Conservation (phyloP, 225 moss, liverwort and hornwort genomes). For the Rhytidiadelphus loreus region DNA sequence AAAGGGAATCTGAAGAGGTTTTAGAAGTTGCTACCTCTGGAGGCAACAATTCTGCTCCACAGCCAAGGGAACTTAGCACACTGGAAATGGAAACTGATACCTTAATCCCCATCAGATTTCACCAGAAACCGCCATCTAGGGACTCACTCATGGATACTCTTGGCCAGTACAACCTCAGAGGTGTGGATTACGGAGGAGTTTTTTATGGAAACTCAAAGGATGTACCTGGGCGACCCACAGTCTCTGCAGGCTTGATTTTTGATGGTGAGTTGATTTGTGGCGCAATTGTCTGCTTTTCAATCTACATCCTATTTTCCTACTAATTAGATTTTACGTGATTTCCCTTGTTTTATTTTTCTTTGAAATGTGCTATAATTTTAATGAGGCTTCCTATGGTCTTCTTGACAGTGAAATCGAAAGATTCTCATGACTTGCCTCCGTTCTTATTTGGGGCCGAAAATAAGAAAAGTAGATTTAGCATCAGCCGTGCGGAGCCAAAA, state of each 20-base stretch:
- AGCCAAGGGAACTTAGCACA: neutral
- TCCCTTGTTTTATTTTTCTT: neutral
- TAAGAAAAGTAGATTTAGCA: conserved; percentile 53
- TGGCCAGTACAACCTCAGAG: conserved; percentile 23
- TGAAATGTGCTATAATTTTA: neutral
- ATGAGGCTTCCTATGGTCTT: neutral
- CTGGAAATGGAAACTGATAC: neutral
- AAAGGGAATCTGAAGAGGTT: neutral
- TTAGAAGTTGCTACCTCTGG: neutral
- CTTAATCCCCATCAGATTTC: conserved; percentile 31
- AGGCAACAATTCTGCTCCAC: neutral
- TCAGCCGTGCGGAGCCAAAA: conserved; percentile 28
- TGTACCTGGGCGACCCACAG: conserved; percentile 52
- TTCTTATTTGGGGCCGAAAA: conserved; percentile 67
- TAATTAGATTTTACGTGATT: neutral
- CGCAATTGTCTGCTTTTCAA: neutral
- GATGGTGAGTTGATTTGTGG: conserved; percentile 49
- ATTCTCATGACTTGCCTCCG: conserved; percentile 50
- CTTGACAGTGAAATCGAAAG: conserved; percentile 75
- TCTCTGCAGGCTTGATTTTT: conserved; percentile 83
- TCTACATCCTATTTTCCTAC: neutral
- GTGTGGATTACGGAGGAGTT: conserved; percentile 52
- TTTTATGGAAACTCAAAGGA: conserved; percentile 76
- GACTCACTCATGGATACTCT: conserved; percentile 31
- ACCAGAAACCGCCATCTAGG: conserved; percentile 59